Base-by-base conservation (phyloP, 2,329 filamentous ascomycete species). In the Podosphaera fusca region DNA sequence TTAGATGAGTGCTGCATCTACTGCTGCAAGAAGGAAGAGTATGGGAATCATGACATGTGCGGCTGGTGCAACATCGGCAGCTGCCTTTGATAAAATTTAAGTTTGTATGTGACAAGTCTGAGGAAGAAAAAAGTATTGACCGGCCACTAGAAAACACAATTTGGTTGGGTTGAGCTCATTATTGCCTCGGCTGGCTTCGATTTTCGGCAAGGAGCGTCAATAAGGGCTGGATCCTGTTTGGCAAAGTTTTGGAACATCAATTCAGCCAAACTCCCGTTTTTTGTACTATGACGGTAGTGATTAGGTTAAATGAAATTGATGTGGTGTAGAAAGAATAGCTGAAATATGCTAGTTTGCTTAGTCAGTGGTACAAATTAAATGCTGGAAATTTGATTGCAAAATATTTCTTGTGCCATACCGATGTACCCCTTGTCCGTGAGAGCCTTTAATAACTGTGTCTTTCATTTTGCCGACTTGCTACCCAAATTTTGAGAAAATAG, bases 1-100 rank as follows among this genome's bases (percentile, higher is more conserved):
- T 70, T 75, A 68, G 70, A 73, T 67, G 64, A 70, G 61, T 76
- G 74, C 72, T 76, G 74, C 69, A 70, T 70, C 33, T 74, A 71
- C 62, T 76, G 74, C 67, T 76, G 74, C 69, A 73, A 72, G 63
- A 71, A 71, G 38, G 69, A 71, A 56, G 72, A 75, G 63, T 72
- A 72, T 57, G 73, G 73, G 60, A 71, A 72, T 53, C 74, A 76
- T 63, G 74, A 76, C 61, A 73, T 71, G 63, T 76, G 74, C 65
- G 68, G 68, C 7, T 70, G 72, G 63, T 76, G 74, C 64, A 71
- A 72, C 52, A 67, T 36, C 12, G 36, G 50, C 10, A 53, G 34
- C 9, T 29, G 33, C n/a, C 12, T 50, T 4, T 50, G n/a, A 50
- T 53, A 14, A 3, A 36, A 36, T n/a, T 2, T 8, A 42, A 14